Percentiles rank a stretch among this genome's conserved stretches.
Evolutionary conservation across 129 eudicot species (phyloP).

Genomic region (Pulicaria dysenterica): DNA sequence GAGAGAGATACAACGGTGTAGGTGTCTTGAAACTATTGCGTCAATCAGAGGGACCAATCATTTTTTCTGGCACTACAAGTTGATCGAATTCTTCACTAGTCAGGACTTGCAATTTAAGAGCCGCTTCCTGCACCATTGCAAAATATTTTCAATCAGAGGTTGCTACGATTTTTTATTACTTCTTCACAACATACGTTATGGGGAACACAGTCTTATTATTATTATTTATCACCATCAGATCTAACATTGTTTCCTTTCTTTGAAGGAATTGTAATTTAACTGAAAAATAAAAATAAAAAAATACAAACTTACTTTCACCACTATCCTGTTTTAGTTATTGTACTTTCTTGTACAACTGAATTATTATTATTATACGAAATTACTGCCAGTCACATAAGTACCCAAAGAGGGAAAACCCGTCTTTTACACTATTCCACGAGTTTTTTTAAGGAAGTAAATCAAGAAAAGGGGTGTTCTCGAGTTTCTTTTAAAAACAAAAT

Average conservation of each 20-base stretch:
- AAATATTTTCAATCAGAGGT: neutral
- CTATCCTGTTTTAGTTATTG: too few species aligned
- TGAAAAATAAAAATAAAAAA: neutral
- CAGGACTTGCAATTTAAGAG: conserved; percentile 69
- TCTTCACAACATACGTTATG: neutral
- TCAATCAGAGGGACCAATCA: conserved; percentile 90
- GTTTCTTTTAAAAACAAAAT: too few species aligned
- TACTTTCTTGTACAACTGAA: too few species aligned
- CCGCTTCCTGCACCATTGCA: conserved; percentile 75
- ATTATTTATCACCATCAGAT: neutral
- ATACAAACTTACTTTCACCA: too few species aligned
- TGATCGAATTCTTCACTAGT: conserved; percentile 80
- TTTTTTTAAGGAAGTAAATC: too few species aligned
- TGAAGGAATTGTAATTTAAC: neutral
- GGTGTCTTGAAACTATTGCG: neutral
- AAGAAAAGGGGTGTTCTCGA: too few species aligned
- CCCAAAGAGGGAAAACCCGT: too few species aligned
- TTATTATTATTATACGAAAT: too few species aligned
- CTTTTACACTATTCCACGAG: too few species aligned
- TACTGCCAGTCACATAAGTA: too few species aligned
- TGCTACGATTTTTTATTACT: neutral
- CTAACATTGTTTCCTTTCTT: neutral
- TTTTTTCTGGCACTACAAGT: conserved; percentile 88
- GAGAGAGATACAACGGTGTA: conserved; percentile 7
- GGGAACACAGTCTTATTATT: neutral